Evolutionary conservation across 345 rosid genomes (phyloP), one percentile per base, ranked within the genome.

Genomic region (Citrus inodora): DNA sequence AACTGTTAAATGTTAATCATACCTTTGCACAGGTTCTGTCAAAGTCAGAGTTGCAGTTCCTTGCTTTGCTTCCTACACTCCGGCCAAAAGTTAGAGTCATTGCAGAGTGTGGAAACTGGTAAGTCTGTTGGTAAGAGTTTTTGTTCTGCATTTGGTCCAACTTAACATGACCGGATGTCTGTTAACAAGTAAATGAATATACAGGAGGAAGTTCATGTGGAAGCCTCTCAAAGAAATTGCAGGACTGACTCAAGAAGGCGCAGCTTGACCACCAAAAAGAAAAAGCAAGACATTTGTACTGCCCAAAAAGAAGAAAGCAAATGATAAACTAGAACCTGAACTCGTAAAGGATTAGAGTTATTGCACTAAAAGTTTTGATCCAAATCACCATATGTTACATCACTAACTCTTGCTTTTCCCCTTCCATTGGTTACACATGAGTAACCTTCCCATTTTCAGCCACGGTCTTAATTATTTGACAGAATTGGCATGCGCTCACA

Each of bases 41-140:
- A 30, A 93, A 93, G 75, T 85, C 97, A 4, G 97, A 91, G 81
- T 81, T 95, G 75, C 97, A 95, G 58, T 95, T 92, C 84, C 96
- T 95, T 2, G 97, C 98, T 77, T 74, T 93, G 85, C 98, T 93
- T 81, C 98, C 99, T 0, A 71, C 92, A 0, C 97, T 91, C 68
- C 90, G 96, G 60, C 98, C 99, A 13, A 92, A 81, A 76, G 99
- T 92, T 81, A 86, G 94, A 63, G 97, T 95, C 77, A 88, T 92
- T 40, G 97, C 98, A 21, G 97, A 93, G 63, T 89, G 97, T 82
- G 98, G 97, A 76, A 95, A 90, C 81, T 93, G 98, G 99, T 93
- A 86, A 71, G 73, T 19, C 13, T 75, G 55, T 51, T 65, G 9
- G 24, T 9, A 5, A n/a, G 37, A 55, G 16, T 51, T 4, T 13